Conservation (phyloP, 345 rosid species). For the Bruguiera sexangula region DNA sequence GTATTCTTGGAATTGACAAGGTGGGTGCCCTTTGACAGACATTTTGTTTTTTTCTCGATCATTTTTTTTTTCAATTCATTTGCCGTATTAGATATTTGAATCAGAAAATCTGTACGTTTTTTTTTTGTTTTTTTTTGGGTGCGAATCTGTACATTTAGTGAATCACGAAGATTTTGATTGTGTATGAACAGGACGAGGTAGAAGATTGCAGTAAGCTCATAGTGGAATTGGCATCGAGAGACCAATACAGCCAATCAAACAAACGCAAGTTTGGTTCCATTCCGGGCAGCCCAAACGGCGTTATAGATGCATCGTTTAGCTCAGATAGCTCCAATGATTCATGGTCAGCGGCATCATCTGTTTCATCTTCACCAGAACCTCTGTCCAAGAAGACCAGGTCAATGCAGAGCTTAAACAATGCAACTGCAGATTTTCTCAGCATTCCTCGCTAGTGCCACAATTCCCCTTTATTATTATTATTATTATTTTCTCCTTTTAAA, state of each 20-base stretch:
- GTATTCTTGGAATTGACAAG: conserved; percentile 54
- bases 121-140: too few species aligned
- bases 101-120: background rate
- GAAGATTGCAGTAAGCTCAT: conserved; percentile 53
- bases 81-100: conserved; percentile 2
- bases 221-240: conserved; percentile 31
- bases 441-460: conserved; percentile 32
- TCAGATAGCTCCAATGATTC: conserved; percentile 54
- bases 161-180: background rate
- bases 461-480: background rate
- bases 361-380: conserved; percentile 61
- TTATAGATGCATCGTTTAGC: conserved; percentile 57
- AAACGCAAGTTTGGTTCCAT: conserved; percentile 62
- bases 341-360: conserved; percentile 43
- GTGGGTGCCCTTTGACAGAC: conserved; percentile 25
- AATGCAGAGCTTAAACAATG: conserved; percentile 19
- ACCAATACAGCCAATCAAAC: conserved; percentile 13
- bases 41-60: background rate
- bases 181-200: conserved; percentile 52
- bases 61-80: background rate
- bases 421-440: conserved; percentile 29
- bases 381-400: conserved; percentile 44
- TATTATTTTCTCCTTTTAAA: background rate
- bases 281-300: conserved; percentile 66
- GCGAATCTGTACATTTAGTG: background rate